Percentiles rank a stretch among this genome's conserved stretches.
Evolutionary conservation across 768 basidiomycete genomes (phyloP).

Genomic region (Mycena kentingensis): DNA sequence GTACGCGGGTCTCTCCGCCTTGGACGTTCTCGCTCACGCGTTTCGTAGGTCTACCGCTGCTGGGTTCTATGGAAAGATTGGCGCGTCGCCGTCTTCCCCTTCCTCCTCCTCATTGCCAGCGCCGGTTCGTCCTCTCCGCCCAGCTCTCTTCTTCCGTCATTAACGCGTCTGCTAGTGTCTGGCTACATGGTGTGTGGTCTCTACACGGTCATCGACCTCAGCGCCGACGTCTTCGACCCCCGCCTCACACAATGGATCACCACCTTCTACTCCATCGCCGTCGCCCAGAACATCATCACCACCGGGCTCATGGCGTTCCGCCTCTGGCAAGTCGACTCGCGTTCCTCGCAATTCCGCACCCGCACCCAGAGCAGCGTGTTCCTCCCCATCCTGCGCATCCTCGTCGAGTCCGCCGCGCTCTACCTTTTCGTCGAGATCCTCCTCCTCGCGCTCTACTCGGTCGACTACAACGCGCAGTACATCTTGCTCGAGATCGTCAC

Average conservation of each 20-base stretch:
- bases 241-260: constrained; percentile 23
- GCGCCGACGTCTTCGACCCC: constrained; percentile 15
- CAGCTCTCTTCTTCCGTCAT: background rate
- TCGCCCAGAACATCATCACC: constrained; percentile 24
- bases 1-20: constrained; percentile 1
- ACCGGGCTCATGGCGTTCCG: constrained; percentile 26
- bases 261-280: constrained; percentile 23
- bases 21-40: background rate
- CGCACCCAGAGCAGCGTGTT: constrained; percentile 10
- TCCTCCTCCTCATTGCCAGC: constrained; percentile 17
- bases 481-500: constrained; percentile 22
- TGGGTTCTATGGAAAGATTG: constrained; percentile 25
- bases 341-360: constrained; percentile 12
- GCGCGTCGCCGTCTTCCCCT: constrained; percentile 17
- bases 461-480: constrained; percentile 23
- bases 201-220: constrained; percentile 13
- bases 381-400: constrained; percentile 17
- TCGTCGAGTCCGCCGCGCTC: constrained; percentile 24
- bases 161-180: constrained; percentile 14
- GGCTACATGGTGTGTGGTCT: constrained; percentile 20
- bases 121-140: constrained; percentile 7
- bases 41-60: constrained; percentile 26
- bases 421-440: constrained; percentile 23
- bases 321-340: constrained; percentile 17
- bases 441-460: constrained; percentile 20